Base-by-base conservation (phyloP, 2,329 filamentous ascomycete species). In the Lecanoromycetidae sp. region DNA sequence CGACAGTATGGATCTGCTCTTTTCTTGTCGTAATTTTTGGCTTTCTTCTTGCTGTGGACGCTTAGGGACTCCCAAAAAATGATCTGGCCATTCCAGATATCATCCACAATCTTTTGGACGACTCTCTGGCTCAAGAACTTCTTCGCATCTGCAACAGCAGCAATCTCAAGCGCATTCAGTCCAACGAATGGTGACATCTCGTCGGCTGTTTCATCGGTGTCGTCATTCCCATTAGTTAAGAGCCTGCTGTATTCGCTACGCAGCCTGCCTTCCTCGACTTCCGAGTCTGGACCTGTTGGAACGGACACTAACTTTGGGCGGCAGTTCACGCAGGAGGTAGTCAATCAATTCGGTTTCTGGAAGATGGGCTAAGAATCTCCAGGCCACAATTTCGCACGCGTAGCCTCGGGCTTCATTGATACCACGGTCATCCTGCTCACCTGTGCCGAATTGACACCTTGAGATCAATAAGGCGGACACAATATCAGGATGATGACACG, bases 101-200 rank as follows among this genome's bases (percentile, higher is more conserved):
- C 83, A 37, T 83, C 82, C 52, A 94, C 77, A 54, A 93, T 83
- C 57, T 82, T 84, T 60, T 94, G 87, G 9, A 93, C 82, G 2
- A 84, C 76, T 50, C 75, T 74, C 61, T 93, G 86, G 58, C 81
- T 82, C 29, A 94, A 72, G 56, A 94, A 93, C 37, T 83, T 83
- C 66, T 94, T 94, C 25, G 85, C 84, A 49, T 84, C 75, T 10
- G 82, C 82, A 17, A 93, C 79, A 37, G 82, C 80, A 22, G 86
- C 87, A 57, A 94, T 88, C 60, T 94, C 87, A 13, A 96, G 71
- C 1, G 86, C 87, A 61, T 91, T 94, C 39, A 94, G 71, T 15
- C 82, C 80, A 29, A 79, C 78, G 60, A 94, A 94, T 1, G 80
- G 76, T 0, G 77, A 74, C 0, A 82, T 83, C 9, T 75, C 71